A percentile compares a stretch with the other conserved stretches of the same genome.
Evolutionary conservation across 2,329 filamentous ascomycete species (phyloP).

Genomic region (Myriosclerotinia duriaeana): DNA sequence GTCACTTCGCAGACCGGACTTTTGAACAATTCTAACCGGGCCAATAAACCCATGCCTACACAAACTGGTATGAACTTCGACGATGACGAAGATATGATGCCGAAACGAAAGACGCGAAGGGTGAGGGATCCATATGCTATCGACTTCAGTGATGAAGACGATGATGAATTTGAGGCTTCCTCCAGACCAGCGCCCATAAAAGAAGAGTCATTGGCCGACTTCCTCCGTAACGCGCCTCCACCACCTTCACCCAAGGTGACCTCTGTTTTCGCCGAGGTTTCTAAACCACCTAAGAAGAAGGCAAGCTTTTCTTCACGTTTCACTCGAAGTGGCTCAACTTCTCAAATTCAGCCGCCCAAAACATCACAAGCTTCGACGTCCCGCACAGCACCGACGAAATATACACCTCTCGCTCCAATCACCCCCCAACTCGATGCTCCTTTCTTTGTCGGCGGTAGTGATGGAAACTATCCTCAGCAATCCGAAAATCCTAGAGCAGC

Average conservation of each 20-base stretch:
- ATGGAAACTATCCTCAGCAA: constrained; percentile 32
- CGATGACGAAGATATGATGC: constrained; percentile 49
- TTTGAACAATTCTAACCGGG: constrained; percentile 44
- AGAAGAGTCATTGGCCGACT: constrained; percentile 72
- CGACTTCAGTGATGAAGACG: constrained; percentile 59
- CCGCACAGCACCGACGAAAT: constrained; percentile 42
- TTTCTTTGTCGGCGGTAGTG: constrained; percentile 49
- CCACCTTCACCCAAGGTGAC: constrained; percentile 50
- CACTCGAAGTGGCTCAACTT: constrained; percentile 40
- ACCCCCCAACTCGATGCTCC: constrained; percentile 52
- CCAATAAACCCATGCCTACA: constrained; percentile 38
- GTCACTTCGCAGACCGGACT: constrained; percentile 74
- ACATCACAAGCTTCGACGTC: constrained; percentile 32
- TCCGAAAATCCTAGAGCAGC: constrained; percentile 29
- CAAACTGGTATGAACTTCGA: constrained; percentile 30
- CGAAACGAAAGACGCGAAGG: constrained; percentile 72
- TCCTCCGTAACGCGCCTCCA: constrained; percentile 68
- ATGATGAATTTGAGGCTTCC: constrained; percentile 37
- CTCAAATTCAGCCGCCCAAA: constrained; percentile 44
- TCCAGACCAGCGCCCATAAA: constrained; percentile 31
- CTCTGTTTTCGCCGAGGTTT: constrained; percentile 29
- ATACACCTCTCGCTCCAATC: constrained; percentile 32
- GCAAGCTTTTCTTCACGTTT: constrained; percentile 63
- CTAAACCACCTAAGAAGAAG: constrained; percentile 51
- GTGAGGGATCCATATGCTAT: constrained; percentile 93